Evolutionary conservation across 768 basidiomycete species (phyloP).

Genomic region (Gautieria morchelliformis): DNA sequence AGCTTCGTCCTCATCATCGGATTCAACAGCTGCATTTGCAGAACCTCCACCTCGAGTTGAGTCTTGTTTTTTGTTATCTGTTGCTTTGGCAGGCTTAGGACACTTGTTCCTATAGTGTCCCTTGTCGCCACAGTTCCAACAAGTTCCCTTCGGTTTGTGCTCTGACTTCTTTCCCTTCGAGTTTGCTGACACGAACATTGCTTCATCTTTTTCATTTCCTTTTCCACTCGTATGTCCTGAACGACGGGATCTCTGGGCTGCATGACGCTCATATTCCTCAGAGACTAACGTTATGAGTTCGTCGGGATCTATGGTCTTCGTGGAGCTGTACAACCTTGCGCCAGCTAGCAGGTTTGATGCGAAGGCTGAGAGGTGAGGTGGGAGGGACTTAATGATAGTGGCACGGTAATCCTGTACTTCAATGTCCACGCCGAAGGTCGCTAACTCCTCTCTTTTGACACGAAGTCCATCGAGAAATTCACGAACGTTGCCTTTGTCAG

Average conservation of each 20-base stretch:
- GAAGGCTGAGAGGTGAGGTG: neutral
- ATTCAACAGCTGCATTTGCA: slow-evolving; percentile 9
- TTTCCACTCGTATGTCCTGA: slow-evolving; percentile 4
- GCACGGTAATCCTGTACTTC: neutral
- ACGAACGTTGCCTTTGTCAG: neutral
- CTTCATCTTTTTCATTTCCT: slow-evolving; percentile 13
- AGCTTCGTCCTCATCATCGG: slow-evolving; percentile 7
- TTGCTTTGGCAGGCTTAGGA: slow-evolving; percentile 13
- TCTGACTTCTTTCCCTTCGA: slow-evolving; percentile 6
- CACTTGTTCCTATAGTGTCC: slow-evolving; percentile 21
- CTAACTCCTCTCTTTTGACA: neutral
- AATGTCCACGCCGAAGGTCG: neutral
- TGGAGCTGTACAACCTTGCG: neutral
- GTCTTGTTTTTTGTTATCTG: slow-evolving; percentile 9
- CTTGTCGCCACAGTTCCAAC: slow-evolving; percentile 21
- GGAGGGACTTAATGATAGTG: neutral
- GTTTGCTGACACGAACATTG: slow-evolving; percentile 11
- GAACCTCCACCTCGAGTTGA: slow-evolving; percentile 10
- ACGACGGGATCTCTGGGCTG: slow-evolving; percentile 10
- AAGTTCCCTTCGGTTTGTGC: slow-evolving; percentile 6
- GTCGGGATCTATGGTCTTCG: slow-evolving; percentile 9
- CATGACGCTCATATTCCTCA: slow-evolving; percentile 21
- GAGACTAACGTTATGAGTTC: slow-evolving; percentile 18
- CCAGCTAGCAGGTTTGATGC: neutral
- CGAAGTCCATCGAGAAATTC: neutral